phyloP scores from a whole-genome alignment of 2,329 filamentous ascomycete genomes.

The Chaetomiaceae sp. region DNA sequence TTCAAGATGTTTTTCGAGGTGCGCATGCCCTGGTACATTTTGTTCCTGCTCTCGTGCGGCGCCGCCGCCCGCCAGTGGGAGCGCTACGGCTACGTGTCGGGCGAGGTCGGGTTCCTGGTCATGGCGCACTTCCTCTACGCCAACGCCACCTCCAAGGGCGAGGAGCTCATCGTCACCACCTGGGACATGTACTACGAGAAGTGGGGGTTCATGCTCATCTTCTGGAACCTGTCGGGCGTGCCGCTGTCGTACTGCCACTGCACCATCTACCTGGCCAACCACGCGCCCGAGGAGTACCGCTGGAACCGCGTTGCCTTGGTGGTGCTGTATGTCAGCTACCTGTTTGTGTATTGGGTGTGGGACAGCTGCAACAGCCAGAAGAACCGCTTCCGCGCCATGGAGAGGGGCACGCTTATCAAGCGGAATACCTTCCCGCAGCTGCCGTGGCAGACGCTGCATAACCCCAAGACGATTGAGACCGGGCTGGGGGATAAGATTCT shows the following conservation, averaged over 20 bases:
- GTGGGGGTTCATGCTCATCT: constrained; percentile 85
- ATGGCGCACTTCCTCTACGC: constrained; percentile 80
- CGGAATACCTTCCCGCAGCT: constrained; percentile 76
- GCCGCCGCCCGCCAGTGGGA: constrained; percentile 72
- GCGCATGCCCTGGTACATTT: constrained; percentile 79
- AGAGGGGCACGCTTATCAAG: constrained; percentile 58
- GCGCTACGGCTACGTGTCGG: constrained; percentile 69
- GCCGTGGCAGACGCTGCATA: constrained; percentile 69
- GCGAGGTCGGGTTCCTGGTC: constrained; percentile 67
- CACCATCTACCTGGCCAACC: constrained; percentile 74
- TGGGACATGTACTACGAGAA: constrained; percentile 93
- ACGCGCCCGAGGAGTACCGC: constrained; percentile 63
- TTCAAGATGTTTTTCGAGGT: constrained; percentile 95
- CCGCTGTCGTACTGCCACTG: constrained; percentile 80
- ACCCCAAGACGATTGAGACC: constrained; percentile 67
- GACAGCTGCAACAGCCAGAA: constrained; percentile 81
- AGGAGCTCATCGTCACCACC: constrained; percentile 74
- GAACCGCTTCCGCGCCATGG: constrained; percentile 71
- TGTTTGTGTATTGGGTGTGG: constrained; percentile 80
- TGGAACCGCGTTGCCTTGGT: constrained; percentile 61
- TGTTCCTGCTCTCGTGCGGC: constrained; percentile 65
- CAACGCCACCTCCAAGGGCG: constrained; percentile 77
- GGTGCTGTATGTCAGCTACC: constrained; percentile 58
- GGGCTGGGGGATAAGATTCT: constrained; percentile 66
- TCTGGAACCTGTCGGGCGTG: constrained; percentile 82